A percentile compares a stretch with the other conserved stretches of the same genome.
phyloP scores from a whole-genome alignment of 495 filamentous ascomycete genomes.

The Neurospora pannonica region DNA sequence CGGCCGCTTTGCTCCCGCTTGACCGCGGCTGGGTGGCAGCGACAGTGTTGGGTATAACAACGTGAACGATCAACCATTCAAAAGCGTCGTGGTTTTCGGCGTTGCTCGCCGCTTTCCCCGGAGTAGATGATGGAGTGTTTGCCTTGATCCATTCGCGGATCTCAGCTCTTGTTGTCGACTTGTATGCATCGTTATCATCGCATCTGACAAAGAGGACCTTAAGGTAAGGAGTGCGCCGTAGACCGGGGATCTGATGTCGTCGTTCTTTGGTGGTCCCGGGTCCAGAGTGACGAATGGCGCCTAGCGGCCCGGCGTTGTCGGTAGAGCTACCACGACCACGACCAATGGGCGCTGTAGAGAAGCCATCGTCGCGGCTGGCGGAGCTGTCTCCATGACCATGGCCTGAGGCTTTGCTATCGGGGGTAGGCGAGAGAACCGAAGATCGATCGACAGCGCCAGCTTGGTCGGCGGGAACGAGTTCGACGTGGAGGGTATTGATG shows the following conservation, averaged over 20 bases:
- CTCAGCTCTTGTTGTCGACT: constrained; percentile 61
- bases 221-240: constrained; percentile 88
- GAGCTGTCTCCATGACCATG: constrained; percentile 33
- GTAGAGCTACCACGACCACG: constrained; percentile 17
- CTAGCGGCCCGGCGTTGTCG: constrained; percentile 19
- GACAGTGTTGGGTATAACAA: constrained; percentile 71
- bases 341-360: constrained; percentile 33
- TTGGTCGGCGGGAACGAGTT: constrained; percentile 54
- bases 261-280: constrained; percentile 37
- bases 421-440: constrained; percentile 28
- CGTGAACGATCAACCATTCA: constrained; percentile 92
- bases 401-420: constrained; percentile 19
- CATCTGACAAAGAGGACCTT: constrained; percentile 84
- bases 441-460: constrained; percentile 17
- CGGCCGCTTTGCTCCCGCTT: constrained; percentile 24
- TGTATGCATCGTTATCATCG: constrained; percentile 92
- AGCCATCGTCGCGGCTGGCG: constrained; percentile 39
- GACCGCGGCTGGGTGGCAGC: constrained; percentile 60
- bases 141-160: constrained; percentile 86
- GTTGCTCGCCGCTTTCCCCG: constrained; percentile 35
- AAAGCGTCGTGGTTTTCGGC: constrained; percentile 86
- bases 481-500: constrained; percentile 84
- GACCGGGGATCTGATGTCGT: constrained; percentile 88
- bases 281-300: not conserved
- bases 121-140: constrained; percentile 47